Evolutionary conservation across 2,329 filamentous ascomycete species (phyloP).

Genomic region (Teratosphaeria gauchensis): DNA sequence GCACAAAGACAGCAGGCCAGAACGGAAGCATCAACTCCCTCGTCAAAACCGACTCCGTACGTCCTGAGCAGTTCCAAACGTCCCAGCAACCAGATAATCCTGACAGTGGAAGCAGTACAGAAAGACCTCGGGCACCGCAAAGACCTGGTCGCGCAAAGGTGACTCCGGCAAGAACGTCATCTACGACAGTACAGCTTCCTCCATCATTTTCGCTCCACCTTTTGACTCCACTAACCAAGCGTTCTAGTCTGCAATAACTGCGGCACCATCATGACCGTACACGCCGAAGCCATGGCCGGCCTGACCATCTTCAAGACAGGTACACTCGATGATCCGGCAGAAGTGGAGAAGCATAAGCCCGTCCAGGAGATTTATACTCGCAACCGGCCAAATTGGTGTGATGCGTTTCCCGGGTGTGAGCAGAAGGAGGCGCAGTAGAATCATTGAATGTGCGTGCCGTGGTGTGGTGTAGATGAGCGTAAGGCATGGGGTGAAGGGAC

Average conservation of each 20-base stretch:
- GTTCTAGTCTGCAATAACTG: conserved; percentile 16
- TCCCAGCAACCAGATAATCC: background rate
- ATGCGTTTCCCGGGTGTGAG: conserved; percentile 11
- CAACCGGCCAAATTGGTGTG: conserved; percentile 21
- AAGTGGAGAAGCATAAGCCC: conserved; percentile 13
- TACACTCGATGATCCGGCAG: conserved; percentile 21
- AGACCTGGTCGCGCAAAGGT: conserved; percentile 17
- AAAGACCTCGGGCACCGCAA: conserved; percentile 19
- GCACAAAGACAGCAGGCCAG: conserved; percentile 22
- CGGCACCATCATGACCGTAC: conserved; percentile 19
- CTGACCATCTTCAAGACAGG: conserved; percentile 23
- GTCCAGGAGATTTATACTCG: conserved; percentile 23
- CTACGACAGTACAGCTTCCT: conserved; percentile 13
- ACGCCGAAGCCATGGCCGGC: conserved; percentile 15
- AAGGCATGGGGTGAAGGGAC: background rate
- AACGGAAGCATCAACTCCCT: conserved; percentile 23
- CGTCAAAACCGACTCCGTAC: conserved; percentile 17
- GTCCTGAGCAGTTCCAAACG: background rate
- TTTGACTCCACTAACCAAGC: background rate
- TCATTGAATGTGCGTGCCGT: background rate
- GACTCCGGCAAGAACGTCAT: conserved; percentile 23
- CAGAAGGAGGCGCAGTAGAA: conserved; percentile 15
- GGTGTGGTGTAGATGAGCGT: background rate
- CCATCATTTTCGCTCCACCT: background rate
- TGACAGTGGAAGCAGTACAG: conserved; percentile 15